These are phyloP conservation scores for Aphanomyces euteiches DNA, from an alignment of 352 stramenopile genomes.

Conservation along the genomic window DNA sequence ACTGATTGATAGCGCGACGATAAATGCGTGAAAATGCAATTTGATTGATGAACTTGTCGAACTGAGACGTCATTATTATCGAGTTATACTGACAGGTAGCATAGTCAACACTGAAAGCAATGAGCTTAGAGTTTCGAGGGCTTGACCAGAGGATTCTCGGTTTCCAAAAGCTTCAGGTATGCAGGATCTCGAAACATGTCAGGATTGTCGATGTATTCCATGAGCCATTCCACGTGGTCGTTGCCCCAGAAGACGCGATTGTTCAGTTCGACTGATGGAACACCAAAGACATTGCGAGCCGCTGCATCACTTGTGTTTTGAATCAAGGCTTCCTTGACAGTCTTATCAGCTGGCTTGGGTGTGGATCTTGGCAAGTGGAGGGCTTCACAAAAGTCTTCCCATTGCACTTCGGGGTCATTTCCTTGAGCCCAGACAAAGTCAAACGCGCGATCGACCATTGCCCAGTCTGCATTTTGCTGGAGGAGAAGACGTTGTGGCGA, in stretches of 20 bases:
- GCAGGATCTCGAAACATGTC: constrained; percentile 26
- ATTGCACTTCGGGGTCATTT: constrained; percentile 19
- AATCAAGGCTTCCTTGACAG: constrained; percentile 19
- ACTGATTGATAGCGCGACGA: no score
- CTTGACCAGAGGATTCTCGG: constrained; percentile 17
- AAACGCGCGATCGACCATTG: constrained; percentile 24
- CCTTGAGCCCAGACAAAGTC: constrained; percentile 25
- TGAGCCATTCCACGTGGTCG: constrained; percentile 19
- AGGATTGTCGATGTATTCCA: constrained; percentile 18
- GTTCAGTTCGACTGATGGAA: constrained; percentile 16
- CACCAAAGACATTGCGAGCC: constrained; percentile 14
- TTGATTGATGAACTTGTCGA: no score
- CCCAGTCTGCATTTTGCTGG: constrained; percentile 13
- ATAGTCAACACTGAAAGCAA: no score
- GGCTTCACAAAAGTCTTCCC: constrained; percentile 17
- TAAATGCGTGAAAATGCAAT: no score
- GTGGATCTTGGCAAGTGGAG: constrained; percentile 16
- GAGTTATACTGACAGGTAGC: no score
- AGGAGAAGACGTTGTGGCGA: constrained; percentile 7
- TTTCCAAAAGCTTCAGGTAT: background rate
- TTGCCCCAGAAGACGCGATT: constrained; percentile 19
- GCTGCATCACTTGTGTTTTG: constrained; percentile 24
- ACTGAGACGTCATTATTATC: no score
- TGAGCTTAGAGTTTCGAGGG: no score
- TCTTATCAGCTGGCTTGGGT: constrained; percentile 14